Conservation (phyloP, 108 stramenopile genomes). For the Bacterosira constricta region DNA sequence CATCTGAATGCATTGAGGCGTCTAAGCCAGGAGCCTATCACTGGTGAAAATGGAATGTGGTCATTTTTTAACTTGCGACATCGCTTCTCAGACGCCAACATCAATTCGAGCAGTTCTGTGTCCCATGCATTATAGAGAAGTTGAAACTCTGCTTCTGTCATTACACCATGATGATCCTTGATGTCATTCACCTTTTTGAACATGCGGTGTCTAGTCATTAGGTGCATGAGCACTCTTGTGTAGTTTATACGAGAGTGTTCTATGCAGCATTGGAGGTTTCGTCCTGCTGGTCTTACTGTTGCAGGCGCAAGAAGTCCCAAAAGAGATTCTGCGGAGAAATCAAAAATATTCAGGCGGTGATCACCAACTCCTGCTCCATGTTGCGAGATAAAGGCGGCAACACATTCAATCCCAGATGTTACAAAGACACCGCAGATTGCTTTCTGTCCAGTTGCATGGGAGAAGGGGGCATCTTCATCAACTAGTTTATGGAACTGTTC, state of each 20-base stretch:
- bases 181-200: not conserved
- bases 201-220: not conserved
- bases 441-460: not conserved
- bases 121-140: too few relatives aligned
- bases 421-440: not conserved
- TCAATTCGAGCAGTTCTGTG: too few relatives aligned
- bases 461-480: not conserved
- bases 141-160: too few relatives aligned
- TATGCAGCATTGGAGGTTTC: not conserved
- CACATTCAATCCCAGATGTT: not conserved
- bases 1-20: not conserved
- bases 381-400: not conserved
- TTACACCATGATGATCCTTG: not conserved
- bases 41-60: too few relatives aligned
- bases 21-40: too few relatives aligned
- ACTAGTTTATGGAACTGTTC: not conserved
- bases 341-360: not conserved
- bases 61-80: too few relatives aligned
- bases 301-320: not conserved
- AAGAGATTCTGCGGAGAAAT: slow-evolving; percentile 1
- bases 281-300: not conserved
- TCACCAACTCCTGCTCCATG: slow-evolving; percentile 3
- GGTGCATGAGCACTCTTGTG: not conserved
- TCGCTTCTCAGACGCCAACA: too few relatives aligned
- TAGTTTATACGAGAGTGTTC: not conserved